Conservation (phyloP, 1,284 basidiomycete genomes). For the Marasmius sp. region DNA sequence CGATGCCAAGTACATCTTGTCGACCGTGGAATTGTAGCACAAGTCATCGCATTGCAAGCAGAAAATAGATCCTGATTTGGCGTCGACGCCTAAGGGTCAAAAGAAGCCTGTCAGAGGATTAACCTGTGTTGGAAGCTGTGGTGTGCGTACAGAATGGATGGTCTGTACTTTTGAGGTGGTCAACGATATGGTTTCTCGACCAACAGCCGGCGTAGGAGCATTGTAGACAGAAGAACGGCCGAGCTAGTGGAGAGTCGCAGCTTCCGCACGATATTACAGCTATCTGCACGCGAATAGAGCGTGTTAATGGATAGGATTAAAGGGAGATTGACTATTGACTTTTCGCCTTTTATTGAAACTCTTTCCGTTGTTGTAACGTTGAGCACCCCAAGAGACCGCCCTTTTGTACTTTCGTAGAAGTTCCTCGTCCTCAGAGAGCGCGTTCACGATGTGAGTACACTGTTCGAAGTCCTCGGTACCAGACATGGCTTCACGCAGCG, state of each 20-base stretch:
- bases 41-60: conserved; percentile 48
- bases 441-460: conserved; percentile 7
- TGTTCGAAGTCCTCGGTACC: conserved; percentile 7
- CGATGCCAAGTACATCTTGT: conserved; percentile 33
- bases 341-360: conserved; percentile 40
- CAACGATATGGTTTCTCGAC: conserved; percentile 52
- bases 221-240: conserved; percentile 82
- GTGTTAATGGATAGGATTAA: conserved; percentile 8
- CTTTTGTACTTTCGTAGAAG: conserved; percentile 37
- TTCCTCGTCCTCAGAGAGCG: not conserved
- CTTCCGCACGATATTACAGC: conserved; percentile 61
- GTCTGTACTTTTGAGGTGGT: conserved; percentile 54
- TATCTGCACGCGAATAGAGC: conserved; percentile 27
- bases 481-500: not conserved
- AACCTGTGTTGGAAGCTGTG: not conserved
- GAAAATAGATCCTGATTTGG: conserved; percentile 42
- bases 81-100: conserved; percentile 36
- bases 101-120: not conserved
- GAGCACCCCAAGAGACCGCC: conserved; percentile 42
- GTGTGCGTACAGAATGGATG: conserved; percentile 70
- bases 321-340: conserved; percentile 23
- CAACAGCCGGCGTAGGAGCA: conserved; percentile 79
- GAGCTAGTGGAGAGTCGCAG: conserved; percentile 57
- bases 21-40: conserved; percentile 39
- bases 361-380: conserved; percentile 32